These are phyloP conservation scores for Ramularia endophylla DNA, from an alignment of 2,329 filamentous ascomycete species.

Conservation along the genomic window DNA sequence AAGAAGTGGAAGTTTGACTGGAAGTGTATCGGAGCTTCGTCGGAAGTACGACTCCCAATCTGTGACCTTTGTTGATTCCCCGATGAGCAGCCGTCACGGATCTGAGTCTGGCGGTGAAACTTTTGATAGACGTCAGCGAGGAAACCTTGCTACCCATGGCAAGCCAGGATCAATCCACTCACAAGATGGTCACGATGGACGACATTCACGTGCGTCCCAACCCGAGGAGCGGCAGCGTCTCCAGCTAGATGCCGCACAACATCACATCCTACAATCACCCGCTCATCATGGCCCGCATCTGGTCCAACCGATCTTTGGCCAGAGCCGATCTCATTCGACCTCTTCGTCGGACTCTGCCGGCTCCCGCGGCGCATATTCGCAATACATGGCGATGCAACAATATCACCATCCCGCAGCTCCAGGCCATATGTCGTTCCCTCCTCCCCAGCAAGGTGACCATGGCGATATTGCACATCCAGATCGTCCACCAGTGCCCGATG, in stretches of 20 bases:
- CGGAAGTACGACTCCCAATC: conserved; percentile 25
- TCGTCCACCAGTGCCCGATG: conserved; percentile 26
- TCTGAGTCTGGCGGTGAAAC: conserved; percentile 10
- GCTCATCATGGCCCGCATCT: conserved; percentile 14
- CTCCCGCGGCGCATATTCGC: conserved; percentile 21
- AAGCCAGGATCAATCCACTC: conserved; percentile 5
- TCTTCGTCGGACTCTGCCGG: conserved; percentile 21
- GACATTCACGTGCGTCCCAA: conserved; percentile 13
- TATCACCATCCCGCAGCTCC: conserved; percentile 22
- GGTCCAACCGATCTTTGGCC: conserved; percentile 18
- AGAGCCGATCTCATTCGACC: conserved; percentile 22
- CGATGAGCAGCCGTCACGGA: conserved; percentile 13
- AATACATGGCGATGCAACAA: conserved; percentile 24
- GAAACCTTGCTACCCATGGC: no score
- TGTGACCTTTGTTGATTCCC: conserved; percentile 6
- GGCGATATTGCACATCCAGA: conserved; percentile 11
- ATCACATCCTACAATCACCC: conserved; percentile 19
- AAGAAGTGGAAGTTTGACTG: conserved; percentile 16
- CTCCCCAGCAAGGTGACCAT: conserved; percentile 10
- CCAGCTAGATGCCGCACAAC: conserved; percentile 22
- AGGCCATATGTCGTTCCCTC: conserved; percentile 6
- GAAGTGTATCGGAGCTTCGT: conserved; percentile 27
- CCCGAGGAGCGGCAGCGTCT: conserved; percentile 14
- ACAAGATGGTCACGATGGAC: conserved; percentile 9
- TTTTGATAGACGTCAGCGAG: no score